phyloP scores from a whole-genome alignment of 345 rosid genomes.

The Aquilaria sinensis region DNA sequence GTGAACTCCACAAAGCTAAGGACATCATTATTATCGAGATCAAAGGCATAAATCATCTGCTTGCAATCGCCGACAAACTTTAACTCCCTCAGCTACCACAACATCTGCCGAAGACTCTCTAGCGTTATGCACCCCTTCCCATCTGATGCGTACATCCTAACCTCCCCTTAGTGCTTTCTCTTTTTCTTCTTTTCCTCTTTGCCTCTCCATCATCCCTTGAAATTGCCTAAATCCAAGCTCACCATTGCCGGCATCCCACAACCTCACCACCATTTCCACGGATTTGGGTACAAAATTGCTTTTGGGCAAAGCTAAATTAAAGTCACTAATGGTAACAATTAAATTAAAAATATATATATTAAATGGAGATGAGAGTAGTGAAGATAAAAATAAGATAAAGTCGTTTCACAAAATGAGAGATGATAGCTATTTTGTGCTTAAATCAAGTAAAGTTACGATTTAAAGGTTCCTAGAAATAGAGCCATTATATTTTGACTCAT shows the following conservation, averaged over 20 bases:
- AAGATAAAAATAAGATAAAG: too few relatives aligned
- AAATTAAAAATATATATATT: too few relatives aligned
- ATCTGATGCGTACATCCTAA: conserved; percentile 35
- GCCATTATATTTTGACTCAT: too few relatives aligned
- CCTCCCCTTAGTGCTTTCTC: conserved; percentile 29
- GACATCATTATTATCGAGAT: conserved; percentile 46
- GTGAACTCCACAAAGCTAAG: conserved; percentile 50
- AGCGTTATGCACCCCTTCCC: conserved; percentile 39
- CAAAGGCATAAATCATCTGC: conserved; percentile 43
- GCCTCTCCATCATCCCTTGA: conserved; percentile 25
- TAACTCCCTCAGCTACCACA: conserved; percentile 33
- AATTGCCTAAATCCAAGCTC: conserved; percentile 37
- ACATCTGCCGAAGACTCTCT: conserved; percentile 34
- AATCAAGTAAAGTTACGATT: too few relatives aligned
- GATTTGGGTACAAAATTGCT: background rate
- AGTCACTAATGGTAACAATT: too few relatives aligned
- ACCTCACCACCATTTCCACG: conserved; percentile 27
- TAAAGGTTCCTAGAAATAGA: too few relatives aligned
- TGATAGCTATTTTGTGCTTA: too few relatives aligned
- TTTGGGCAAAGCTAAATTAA: background rate
- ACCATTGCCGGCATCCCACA: conserved; percentile 38
- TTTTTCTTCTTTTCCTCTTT: conserved; percentile 27
- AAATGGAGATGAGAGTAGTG: too few relatives aligned
- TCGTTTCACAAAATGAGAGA: too few relatives aligned
- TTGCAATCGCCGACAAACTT: conserved; percentile 36